phyloP scores from a whole-genome alignment of 768 basidiomycete genomes.

The Lenzites betulinus region DNA sequence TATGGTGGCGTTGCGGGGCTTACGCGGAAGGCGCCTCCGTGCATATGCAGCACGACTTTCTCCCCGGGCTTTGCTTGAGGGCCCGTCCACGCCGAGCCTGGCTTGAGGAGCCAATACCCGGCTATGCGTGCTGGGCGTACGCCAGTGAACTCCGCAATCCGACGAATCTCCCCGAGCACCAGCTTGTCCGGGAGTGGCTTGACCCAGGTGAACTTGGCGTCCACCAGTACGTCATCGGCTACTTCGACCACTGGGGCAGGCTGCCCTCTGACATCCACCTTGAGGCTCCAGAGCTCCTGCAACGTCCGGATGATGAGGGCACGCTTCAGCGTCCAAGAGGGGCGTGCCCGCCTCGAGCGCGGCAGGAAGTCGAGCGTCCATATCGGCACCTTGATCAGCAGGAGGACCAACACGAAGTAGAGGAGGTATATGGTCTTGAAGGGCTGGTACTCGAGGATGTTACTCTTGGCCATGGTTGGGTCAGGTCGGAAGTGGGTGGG shows the following conservation, averaged over 20 bases:
- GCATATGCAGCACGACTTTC: conserved; percentile 61
- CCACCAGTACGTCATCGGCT: neutral
- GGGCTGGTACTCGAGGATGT: neutral
- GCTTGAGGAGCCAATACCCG: conserved; percentile 29
- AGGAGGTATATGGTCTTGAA: conserved; percentile 2
- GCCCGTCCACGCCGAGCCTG: conserved; percentile 27
- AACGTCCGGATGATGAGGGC: conserved; percentile 6
- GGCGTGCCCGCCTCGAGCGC: conserved; percentile 2
- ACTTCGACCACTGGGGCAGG: neutral
- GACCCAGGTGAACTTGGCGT: conserved; percentile 19
- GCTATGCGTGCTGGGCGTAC: conserved; percentile 22
- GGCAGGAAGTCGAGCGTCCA: conserved; percentile 7
- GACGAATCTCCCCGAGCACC: conserved; percentile 25
- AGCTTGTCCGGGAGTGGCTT: conserved; percentile 15
- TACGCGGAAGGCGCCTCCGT: conserved; percentile 57
- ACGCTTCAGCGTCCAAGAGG: conserved; percentile 10
- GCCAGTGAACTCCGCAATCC: conserved; percentile 13
- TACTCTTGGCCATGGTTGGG: neutral
- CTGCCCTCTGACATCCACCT: neutral
- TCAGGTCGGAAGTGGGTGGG: neutral
- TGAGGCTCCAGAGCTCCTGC: neutral
- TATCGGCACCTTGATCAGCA: conserved; percentile 3
- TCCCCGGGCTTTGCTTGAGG: conserved; percentile 48
- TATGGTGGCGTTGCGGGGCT: neutral
- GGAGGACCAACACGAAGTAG: neutral